Evolutionary conservation across 2,329 filamentous ascomycete genomes (phyloP).

Genomic region (Hirsutella minnesotensis): DNA sequence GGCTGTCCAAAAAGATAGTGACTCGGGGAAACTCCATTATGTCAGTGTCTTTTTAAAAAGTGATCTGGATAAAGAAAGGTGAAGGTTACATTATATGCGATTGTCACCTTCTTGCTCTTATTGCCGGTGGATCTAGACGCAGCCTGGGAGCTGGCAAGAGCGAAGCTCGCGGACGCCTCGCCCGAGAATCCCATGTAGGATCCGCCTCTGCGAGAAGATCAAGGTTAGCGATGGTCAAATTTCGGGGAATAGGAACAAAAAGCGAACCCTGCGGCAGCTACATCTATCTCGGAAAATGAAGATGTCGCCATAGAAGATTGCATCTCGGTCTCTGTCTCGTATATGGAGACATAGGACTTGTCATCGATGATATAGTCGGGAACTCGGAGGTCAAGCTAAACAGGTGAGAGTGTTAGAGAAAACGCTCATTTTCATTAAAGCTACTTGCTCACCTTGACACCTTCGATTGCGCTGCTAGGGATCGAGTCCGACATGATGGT

Average conservation of each 20-base stretch:
- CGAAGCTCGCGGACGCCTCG: neutral
- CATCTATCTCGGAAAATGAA: constrained; percentile 2
- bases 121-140: neutral
- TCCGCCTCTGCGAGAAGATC: neutral
- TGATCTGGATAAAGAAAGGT: neutral
- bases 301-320: constrained; percentile 2
- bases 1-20: constrained; percentile 2
- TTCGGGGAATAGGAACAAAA: neutral
- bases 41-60: neutral
- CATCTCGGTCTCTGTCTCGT: constrained; percentile 2
- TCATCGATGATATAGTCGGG: constrained; percentile 4
- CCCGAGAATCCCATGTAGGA: neutral
- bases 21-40: constrained; percentile 2
- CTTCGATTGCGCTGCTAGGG: neutral
- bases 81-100: constrained; percentile 2
- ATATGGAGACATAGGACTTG: constrained; percentile 2
- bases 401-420: neutral
- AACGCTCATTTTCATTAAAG: too few relatives aligned
- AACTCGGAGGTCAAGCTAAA: constrained; percentile 1
- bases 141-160: neutral
- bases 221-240: neutral
- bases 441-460: neutral
- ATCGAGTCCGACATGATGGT: constrained; percentile 1
- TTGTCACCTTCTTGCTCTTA: constrained; percentile 3
- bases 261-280: constrained; percentile 2